phyloP scores from a whole-genome alignment of 495 filamentous ascomycete species.

The Jackrogersella minutella region DNA sequence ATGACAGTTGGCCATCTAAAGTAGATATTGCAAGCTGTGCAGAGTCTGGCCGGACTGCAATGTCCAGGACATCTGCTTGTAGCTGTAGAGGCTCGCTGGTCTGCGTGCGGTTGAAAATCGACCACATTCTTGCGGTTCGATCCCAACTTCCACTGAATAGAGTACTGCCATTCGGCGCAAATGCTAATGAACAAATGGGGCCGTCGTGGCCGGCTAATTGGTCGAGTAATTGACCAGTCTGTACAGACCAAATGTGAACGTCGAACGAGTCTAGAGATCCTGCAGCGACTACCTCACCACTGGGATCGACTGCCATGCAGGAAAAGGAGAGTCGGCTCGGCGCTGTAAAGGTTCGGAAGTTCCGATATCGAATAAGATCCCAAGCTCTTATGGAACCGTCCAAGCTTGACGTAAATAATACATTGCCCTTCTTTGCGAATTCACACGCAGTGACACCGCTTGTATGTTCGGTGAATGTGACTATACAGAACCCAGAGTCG shows the following conservation, averaged over 20 bases:
- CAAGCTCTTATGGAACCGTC: conserved; percentile 95
- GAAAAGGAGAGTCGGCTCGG: conserved; percentile 91
- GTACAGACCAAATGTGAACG: conserved; percentile 97
- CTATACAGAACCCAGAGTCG: conserved; percentile 94
- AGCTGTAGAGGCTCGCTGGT: conserved; percentile 93
- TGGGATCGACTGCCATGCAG: conserved; percentile 93
- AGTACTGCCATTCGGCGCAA: conserved; percentile 82
- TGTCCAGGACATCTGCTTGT: conserved; percentile 85
- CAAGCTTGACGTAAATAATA: conserved; percentile 91
- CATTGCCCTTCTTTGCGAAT: conserved; percentile 91
- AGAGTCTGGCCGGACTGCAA: conserved; percentile 89
- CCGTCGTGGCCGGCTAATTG: conserved; percentile 92
- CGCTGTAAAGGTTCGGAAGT: conserved; percentile 96
- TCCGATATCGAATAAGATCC: conserved; percentile 95
- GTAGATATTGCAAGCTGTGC: conserved; percentile 90
- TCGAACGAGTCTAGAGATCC: conserved; percentile 96
- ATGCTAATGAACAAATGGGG: conserved; percentile 84
- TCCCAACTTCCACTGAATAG: conserved; percentile 96
- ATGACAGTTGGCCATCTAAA: conserved; percentile 90
- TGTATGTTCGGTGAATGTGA: conserved; percentile 96
- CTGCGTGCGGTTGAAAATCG: conserved; percentile 89
- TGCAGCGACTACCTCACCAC: conserved; percentile 93
- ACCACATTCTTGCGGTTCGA: conserved; percentile 92
- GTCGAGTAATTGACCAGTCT: conserved; percentile 94
- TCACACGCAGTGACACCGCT: conserved; percentile 95